Evolutionary conservation across 345 rosid genomes (phyloP).

Genomic region (Rhizophora mangle): DNA sequence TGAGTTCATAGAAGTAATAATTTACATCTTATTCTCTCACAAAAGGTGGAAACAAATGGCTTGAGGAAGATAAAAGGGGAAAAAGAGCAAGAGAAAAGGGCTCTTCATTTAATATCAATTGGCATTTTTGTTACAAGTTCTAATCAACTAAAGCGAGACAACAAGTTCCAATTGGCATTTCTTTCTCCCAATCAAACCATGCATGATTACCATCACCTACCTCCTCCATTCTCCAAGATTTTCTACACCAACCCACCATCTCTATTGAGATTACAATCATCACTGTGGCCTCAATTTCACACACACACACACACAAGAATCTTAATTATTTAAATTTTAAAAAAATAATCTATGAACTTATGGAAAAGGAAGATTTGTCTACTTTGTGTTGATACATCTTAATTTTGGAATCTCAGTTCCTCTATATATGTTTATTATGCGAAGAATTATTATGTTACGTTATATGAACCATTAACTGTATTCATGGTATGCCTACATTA

Average conservation of each 20-base stretch:
- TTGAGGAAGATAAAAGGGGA: constrained; percentile 23
- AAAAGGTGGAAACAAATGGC: constrained; percentile 2
- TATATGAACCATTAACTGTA: no score
- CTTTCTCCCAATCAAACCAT: not conserved
- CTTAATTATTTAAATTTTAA: no score
- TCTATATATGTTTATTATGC: no score
- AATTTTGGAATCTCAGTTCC: no score
- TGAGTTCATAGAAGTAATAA: no score
- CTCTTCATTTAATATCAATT: not conserved
- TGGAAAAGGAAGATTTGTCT: no score
- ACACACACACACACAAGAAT: no score
- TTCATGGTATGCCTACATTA: no score
- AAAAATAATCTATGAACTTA: not conserved
- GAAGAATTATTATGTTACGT: no score
- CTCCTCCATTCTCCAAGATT: not conserved
- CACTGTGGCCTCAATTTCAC: not conserved
- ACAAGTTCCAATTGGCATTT: no score
- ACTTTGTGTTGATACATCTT: no score
- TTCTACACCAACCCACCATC: not conserved
- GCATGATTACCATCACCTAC: constrained; percentile 29
- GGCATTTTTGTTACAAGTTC: not conserved
- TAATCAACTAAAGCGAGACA: not conserved
- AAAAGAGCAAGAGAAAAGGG: not conserved
- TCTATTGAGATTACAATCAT: not conserved
- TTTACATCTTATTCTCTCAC: no score